Conservation (phyloP, 2,329 filamentous ascomycete species). For the Myotisia sp. region DNA sequence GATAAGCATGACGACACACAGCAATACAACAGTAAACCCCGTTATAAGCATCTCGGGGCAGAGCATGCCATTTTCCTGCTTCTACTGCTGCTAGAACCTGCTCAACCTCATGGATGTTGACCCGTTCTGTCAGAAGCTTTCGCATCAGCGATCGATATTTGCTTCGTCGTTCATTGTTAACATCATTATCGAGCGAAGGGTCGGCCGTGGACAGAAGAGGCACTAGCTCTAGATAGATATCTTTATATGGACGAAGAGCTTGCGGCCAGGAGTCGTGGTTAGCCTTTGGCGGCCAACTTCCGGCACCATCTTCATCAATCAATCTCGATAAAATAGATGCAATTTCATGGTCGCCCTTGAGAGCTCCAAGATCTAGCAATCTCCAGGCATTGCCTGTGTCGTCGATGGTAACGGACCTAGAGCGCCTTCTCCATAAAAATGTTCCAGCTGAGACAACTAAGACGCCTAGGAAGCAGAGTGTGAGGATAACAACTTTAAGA, state of each 20-base stretch:
- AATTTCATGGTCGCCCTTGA: constrained; percentile 5
- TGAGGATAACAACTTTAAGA: no score
- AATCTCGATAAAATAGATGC: constrained; percentile 7
- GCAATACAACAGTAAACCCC: constrained; percentile 23
- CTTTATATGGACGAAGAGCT: constrained; percentile 18
- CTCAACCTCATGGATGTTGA: constrained; percentile 15
- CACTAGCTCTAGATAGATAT: constrained; percentile 19
- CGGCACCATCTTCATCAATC: constrained; percentile 14
- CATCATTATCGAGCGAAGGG: constrained; percentile 19
- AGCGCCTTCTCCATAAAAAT: no score
- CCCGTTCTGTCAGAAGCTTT: constrained; percentile 14
- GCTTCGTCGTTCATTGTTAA: constrained; percentile 12
- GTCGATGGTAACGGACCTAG: no score
- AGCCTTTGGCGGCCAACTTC: constrained; percentile 14
- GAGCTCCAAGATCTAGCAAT: neutral
- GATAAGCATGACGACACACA: constrained; percentile 22
- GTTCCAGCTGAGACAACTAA: no score
- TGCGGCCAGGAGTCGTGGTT: constrained; percentile 17
- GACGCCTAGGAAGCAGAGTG: no score
- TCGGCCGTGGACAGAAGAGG: constrained; percentile 15
- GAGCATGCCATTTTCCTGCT: neutral
- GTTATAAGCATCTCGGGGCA: constrained; percentile 19
- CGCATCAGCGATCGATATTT: constrained; percentile 14
- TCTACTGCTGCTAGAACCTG: constrained; percentile 14
- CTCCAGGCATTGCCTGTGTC: neutral